These are phyloP conservation scores for Nitzschia sp. DNA, from an alignment of 108 stramenopile species.

Conservation along the genomic window DNA sequence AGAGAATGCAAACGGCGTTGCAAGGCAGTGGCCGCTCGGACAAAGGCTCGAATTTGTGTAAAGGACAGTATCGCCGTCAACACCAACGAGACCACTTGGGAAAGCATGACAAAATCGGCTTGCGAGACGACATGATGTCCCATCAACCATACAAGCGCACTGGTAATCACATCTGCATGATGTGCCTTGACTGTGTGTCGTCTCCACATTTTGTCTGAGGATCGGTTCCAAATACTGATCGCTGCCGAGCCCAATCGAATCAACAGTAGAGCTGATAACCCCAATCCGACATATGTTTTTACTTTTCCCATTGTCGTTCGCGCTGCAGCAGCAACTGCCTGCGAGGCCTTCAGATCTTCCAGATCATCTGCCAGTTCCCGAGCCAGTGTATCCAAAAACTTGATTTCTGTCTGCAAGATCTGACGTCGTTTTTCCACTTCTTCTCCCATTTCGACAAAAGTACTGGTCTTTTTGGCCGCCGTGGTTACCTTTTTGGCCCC, in stretches of 20 bases:
- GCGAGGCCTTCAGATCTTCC: slow-evolving; percentile 63
- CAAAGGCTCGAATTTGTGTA: slow-evolving; percentile 65
- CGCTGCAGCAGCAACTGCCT: slow-evolving; percentile 49
- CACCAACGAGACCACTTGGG: slow-evolving; percentile 62
- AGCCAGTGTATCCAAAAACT: slow-evolving; percentile 57
- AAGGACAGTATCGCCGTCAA: slow-evolving; percentile 64
- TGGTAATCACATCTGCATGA: slow-evolving; percentile 56
- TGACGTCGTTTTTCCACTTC: slow-evolving; percentile 48
- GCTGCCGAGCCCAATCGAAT: slow-evolving; percentile 52
- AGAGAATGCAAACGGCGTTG: slow-evolving; percentile 44
- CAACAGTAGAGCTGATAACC: slow-evolving; percentile 66
- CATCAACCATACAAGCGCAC: slow-evolving; percentile 53
- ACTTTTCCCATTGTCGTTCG: slow-evolving; percentile 57
- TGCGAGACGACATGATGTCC: slow-evolving; percentile 61
- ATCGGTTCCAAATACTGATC: slow-evolving; percentile 30
- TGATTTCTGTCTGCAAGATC: slow-evolving; percentile 50
- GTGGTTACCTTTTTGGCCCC: slow-evolving; percentile 1
- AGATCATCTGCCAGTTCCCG: slow-evolving; percentile 68
- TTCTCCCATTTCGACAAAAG: slow-evolving; percentile 32
- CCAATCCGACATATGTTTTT: slow-evolving; percentile 46
- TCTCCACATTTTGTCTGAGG: not conserved
- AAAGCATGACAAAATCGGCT: slow-evolving; percentile 50
- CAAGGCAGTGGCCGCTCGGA: slow-evolving; percentile 51
- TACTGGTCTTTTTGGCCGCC: not conserved
- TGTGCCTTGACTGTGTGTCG: slow-evolving; percentile 2